These are phyloP conservation scores for Zymoseptoria crescenta DNA, from an alignment of 2,329 filamentous ascomycete genomes.

Conservation along the genomic window DNA sequence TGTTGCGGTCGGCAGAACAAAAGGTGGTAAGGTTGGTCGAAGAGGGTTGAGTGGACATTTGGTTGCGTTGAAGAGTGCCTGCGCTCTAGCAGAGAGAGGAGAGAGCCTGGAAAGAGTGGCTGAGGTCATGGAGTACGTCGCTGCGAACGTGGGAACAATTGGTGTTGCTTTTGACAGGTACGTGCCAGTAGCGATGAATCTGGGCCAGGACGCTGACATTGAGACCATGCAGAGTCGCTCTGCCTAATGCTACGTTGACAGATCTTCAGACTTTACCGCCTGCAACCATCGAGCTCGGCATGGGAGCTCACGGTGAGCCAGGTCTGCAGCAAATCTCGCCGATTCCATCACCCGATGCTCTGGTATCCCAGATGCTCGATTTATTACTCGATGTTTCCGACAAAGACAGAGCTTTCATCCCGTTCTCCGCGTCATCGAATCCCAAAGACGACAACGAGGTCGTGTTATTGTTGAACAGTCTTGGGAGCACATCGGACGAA, in stretches of 20 bases:
- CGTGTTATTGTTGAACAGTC: slow-evolving; percentile 30
- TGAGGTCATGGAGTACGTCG: slow-evolving; percentile 32
- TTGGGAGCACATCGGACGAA: slow-evolving; percentile 32
- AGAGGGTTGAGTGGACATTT: slow-evolving; percentile 56
- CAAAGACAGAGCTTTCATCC: slow-evolving; percentile 30
- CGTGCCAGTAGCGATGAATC: too few species aligned
- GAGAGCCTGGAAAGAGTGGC: slow-evolving; percentile 28
- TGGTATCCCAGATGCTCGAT: slow-evolving; percentile 31
- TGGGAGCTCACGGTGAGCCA: slow-evolving; percentile 60
- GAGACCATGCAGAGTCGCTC: slow-evolving; percentile 23
- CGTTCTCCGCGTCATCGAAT: slow-evolving; percentile 27
- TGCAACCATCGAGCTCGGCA: slow-evolving; percentile 55
- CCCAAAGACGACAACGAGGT: slow-evolving; percentile 26
- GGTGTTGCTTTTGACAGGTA: slow-evolving; percentile 31
- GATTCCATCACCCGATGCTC: slow-evolving; percentile 26
- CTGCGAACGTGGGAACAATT: slow-evolving; percentile 30
- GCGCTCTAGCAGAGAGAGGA: slow-evolving; percentile 40
- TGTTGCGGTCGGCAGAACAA: slow-evolving; percentile 53
- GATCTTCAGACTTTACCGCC: slow-evolving; percentile 49
- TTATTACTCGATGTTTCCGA: slow-evolving; percentile 29
- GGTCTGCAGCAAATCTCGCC: slow-evolving; percentile 50
- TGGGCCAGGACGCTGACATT: too few species aligned
- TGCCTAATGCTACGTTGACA: slow-evolving; percentile 48
- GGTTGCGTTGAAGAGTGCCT: slow-evolving; percentile 53
- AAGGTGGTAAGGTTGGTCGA: slow-evolving; percentile 51